Evolutionary conservation across 176 grass and related monocot species (phyloP).

Genomic region (Elymus sibiricus): DNA sequence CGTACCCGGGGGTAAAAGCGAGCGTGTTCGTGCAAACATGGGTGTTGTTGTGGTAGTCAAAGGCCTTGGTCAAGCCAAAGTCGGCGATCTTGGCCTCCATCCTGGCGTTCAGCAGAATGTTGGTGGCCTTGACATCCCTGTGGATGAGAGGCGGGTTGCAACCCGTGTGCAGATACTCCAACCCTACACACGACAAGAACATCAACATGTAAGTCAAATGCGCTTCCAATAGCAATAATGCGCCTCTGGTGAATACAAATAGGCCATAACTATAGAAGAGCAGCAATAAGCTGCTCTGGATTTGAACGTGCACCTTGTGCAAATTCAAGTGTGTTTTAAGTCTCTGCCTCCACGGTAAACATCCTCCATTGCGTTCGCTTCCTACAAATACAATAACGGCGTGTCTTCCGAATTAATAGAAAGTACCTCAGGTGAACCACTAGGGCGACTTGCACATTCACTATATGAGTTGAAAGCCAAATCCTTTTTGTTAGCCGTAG

Average conservation of each 20-base stretch:
- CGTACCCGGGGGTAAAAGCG: too few species aligned
- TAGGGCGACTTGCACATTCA: background rate
- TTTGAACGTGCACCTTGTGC: background rate
- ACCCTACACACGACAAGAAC: background rate
- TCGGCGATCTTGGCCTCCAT: background rate
- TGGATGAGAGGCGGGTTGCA: background rate
- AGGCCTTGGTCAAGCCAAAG: background rate
- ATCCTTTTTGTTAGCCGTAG: background rate
- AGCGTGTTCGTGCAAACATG: too few species aligned
- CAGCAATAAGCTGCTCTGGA: too few species aligned
- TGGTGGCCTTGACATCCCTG: background rate
- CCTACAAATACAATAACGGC: background rate
- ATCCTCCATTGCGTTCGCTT: background rate
- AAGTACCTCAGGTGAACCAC: background rate
- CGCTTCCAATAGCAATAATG: background rate
- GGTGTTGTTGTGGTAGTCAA: too few species aligned
- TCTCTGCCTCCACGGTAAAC: background rate
- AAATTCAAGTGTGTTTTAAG: background rate
- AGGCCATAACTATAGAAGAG: too few species aligned
- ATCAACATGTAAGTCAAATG: too few species aligned
- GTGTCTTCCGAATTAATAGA: background rate
- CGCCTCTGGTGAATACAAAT: background rate
- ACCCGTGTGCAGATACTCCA: background rate
- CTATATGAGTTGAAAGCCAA: background rate
- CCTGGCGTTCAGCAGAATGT: background rate